Conservation (phyloP, 2,329 filamentous ascomycete species). For the Phoma sp. region DNA sequence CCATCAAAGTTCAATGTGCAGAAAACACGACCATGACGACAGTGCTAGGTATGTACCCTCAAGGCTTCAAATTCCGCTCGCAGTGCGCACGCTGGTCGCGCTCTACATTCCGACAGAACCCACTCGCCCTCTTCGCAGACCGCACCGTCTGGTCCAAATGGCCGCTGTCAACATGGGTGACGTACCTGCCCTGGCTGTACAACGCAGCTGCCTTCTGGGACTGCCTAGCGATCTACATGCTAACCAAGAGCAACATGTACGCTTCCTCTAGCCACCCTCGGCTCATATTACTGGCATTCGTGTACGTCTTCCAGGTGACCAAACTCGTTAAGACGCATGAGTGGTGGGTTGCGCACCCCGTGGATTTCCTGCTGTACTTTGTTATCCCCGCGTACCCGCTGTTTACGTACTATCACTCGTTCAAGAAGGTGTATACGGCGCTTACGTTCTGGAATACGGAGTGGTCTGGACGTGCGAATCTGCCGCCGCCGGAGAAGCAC, state of each 20-base stretch:
- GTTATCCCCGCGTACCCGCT: constrained; percentile 25
- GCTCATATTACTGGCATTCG: constrained; percentile 1
- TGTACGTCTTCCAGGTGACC: constrained; percentile 24
- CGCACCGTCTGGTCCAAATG: constrained; percentile 35
- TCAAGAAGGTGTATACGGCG: constrained; percentile 26
- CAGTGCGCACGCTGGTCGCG: constrained; percentile 40
- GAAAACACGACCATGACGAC: constrained; percentile 60
- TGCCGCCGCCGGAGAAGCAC: constrained; percentile 5
- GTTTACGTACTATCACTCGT: constrained; percentile 29
- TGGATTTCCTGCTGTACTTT: constrained; percentile 31
- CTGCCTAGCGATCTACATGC: constrained; percentile 11
- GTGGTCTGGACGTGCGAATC: constrained; percentile 23
- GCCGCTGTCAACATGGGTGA: constrained; percentile 32
- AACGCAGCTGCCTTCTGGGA: constrained; percentile 36
- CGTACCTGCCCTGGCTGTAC: constrained; percentile 36
- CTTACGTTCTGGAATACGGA: constrained; percentile 25
- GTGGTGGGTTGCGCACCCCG: constrained; percentile 30
- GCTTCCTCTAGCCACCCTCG: constrained; percentile 2
- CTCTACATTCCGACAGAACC: constrained; percentile 35
- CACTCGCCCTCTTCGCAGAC: constrained; percentile 27
- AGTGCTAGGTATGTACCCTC: constrained; percentile 41
- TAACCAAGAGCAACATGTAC: constrained; percentile 19
- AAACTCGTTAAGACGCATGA: constrained; percentile 33
- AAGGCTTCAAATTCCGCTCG: constrained; percentile 22
- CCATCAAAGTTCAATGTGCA: constrained; percentile 61